A percentile compares a stretch with the other conserved stretches of the same genome.
Evolutionary conservation across 2,329 filamentous ascomycete genomes (phyloP).

Genomic region (Amauroascus niger): DNA sequence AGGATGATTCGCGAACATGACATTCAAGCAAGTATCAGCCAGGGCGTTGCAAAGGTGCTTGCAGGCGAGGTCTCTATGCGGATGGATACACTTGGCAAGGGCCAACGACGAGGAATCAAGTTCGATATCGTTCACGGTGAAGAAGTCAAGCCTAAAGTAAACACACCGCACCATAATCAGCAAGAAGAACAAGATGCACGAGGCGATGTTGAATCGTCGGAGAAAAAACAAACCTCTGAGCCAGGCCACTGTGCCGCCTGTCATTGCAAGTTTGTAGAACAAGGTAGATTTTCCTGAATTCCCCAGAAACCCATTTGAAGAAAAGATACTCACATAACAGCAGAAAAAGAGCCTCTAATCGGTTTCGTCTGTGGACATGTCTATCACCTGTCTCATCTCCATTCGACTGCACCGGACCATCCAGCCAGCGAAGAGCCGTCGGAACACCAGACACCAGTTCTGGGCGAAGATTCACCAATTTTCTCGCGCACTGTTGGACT

Average conservation of each 20-base stretch:
- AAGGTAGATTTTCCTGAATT: no score
- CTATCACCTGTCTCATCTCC: conserved; percentile 54
- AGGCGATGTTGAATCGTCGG: conserved; percentile 11
- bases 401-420: conserved; percentile 30
- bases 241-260: conserved; percentile 33
- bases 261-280: conserved; percentile 29
- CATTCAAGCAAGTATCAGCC: conserved; percentile 84
- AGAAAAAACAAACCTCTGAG: conserved; percentile 7
- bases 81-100: conserved; percentile 68
- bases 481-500: conserved; percentile 56
- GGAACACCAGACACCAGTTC: background rate
- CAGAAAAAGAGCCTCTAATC: conserved; percentile 49
- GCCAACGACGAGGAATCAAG: conserved; percentile 76
- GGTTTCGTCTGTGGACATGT: conserved; percentile 61
- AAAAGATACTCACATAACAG: background rate
- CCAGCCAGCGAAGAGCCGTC: conserved; percentile 15
- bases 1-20: conserved; percentile 94
- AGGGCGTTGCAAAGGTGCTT: conserved; percentile 77
- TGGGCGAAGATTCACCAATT: conserved; percentile 7
- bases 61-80: conserved; percentile 76
- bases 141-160: conserved; percentile 1
- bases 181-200: conserved; percentile 9
- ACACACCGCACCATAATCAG: background rate
- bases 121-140: conserved; percentile 57
- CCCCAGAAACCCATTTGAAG: background rate